phyloP scores from a whole-genome alignment of 306 rosid species.

The Lablab purpureus region DNA sequence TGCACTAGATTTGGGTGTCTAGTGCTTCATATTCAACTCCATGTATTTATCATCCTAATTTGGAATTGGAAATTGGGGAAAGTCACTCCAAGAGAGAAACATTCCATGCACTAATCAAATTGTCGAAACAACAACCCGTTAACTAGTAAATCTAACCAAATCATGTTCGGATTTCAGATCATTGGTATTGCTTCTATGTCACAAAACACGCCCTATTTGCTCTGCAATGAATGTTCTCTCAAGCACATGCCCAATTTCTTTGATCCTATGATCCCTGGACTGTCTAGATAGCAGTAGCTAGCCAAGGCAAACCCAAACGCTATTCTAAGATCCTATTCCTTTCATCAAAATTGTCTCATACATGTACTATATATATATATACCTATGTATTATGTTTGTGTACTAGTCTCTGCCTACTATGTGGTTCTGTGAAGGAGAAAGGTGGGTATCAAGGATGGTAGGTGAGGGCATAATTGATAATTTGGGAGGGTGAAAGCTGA shows the following conservation, averaged over 20 bases:
- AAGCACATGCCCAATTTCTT: conserved; percentile 41
- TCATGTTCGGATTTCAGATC: conserved; percentile 22
- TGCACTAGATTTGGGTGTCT: not conserved
- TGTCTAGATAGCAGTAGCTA: conserved; percentile 47
- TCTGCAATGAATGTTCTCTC: conserved; percentile 50
- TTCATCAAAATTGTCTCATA: conserved; percentile 54
- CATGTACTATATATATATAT: conserved; percentile 41
- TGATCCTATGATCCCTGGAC: conserved; percentile 46
- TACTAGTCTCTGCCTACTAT: not conserved
- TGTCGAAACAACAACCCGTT: not conserved
- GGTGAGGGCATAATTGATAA: conserved; percentile 58
- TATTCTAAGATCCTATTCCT: conserved; percentile 50
- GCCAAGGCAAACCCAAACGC: not conserved
- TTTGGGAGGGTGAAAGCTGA: conserved; percentile 43
- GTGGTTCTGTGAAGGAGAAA: conserved; percentile 36
- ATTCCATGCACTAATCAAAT: not conserved
- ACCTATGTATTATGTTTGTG: not conserved
- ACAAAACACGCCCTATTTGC: conserved; percentile 32
- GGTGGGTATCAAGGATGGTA: conserved; percentile 44
- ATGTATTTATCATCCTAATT: conserved; percentile 16
- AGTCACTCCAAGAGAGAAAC: not conserved
- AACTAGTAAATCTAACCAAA: conserved; percentile 16
- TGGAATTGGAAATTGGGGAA: conserved; percentile 12
- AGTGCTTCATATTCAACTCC: conserved; percentile 17
- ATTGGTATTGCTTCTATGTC: not conserved